These are phyloP conservation scores for Colletotrichum euphorbiae DNA, from an alignment of 2,329 filamentous ascomycete species.

Conservation along the genomic window DNA sequence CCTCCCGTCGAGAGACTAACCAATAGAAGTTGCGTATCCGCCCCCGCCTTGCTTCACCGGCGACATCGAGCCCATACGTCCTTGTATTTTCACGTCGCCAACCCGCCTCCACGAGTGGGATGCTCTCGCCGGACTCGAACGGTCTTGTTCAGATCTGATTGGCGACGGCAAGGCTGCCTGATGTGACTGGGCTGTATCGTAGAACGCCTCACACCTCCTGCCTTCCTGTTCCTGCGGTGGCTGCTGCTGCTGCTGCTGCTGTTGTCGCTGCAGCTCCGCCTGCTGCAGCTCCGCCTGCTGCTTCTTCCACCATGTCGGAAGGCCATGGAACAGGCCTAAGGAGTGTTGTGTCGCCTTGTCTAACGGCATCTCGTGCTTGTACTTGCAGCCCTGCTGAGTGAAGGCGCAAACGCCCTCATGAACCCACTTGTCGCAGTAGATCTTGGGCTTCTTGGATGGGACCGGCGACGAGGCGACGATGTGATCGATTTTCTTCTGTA, in stretches of 20 bases:
- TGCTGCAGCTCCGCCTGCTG: conserved; percentile 61
- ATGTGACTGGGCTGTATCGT: conserved; percentile 1
- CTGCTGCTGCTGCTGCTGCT: conserved; percentile 35
- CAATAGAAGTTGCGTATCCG: conserved; percentile 6
- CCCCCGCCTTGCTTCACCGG: neutral
- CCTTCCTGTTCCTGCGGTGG: conserved; percentile 10
- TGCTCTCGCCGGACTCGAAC: conserved; percentile 17
- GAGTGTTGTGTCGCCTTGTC: conserved; percentile 73
- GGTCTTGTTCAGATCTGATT: conserved; percentile 10
- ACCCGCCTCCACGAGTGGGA: conserved; percentile 31
- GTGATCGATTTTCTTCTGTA: conserved; percentile 49
- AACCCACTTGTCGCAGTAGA: conserved; percentile 92
- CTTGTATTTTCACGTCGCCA: conserved; percentile 3
- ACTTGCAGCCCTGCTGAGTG: conserved; percentile 86
- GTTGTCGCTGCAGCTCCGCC: conserved; percentile 59
- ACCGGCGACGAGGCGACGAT: conserved; percentile 47
- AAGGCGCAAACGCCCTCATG: conserved; percentile 87
- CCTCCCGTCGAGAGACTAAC: neutral
- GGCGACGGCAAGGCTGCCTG: conserved; percentile 5
- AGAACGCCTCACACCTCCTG: conserved; percentile 2
- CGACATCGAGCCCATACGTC: conserved; percentile 10
- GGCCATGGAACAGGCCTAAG: conserved; percentile 77
- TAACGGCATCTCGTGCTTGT: conserved; percentile 89
- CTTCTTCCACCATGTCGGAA: conserved; percentile 71
- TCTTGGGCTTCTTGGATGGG: conserved; percentile 66